phyloP scores from a whole-genome alignment of 2,329 filamentous ascomycete genomes.

The Phyllosticta ampelicida region DNA sequence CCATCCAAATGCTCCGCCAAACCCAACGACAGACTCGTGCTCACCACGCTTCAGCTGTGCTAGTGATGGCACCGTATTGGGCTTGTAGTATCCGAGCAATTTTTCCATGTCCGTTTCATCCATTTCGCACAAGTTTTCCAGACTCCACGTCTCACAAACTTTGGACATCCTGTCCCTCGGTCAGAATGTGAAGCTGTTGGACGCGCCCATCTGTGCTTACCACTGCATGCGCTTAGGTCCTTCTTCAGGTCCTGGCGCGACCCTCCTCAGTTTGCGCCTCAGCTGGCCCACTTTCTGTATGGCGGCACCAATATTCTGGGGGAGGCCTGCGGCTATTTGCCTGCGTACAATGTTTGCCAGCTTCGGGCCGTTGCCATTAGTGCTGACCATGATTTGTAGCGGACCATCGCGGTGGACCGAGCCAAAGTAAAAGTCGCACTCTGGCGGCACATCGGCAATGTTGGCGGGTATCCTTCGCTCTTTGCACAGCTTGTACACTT shows the following conservation, averaged over 20 bases:
- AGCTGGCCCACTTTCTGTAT: slow-evolving; percentile 76
- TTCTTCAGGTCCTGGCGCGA: slow-evolving; percentile 62
- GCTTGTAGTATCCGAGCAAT: slow-evolving; percentile 63
- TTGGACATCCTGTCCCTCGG: slow-evolving; percentile 62
- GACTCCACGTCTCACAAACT: slow-evolving; percentile 76
- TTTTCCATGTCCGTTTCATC: slow-evolving; percentile 71
- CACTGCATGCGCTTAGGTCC: slow-evolving; percentile 85
- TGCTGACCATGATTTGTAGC: slow-evolving; percentile 96
- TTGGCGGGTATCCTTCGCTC: slow-evolving; percentile 75
- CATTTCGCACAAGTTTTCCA: slow-evolving; percentile 76
- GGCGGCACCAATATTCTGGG: slow-evolving; percentile 70
- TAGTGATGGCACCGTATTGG: slow-evolving; percentile 33
- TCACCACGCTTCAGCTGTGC: slow-evolving; percentile 32
- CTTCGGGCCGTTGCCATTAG: slow-evolving; percentile 90
- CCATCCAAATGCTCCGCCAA: slow-evolving; percentile 40
- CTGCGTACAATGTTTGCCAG: slow-evolving; percentile 77
- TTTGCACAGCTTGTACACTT: slow-evolving; percentile 91
- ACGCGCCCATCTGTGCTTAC: slow-evolving; percentile 32
- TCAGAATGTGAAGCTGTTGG: slow-evolving; percentile 18
- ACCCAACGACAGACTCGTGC: slow-evolving; percentile 27
- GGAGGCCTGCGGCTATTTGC: slow-evolving; percentile 67
- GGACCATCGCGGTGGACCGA: slow-evolving; percentile 91
- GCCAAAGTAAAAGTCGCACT: slow-evolving; percentile 99
- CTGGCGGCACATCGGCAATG: slow-evolving; percentile 90
- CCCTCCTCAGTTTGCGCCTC: slow-evolving; percentile 63